Conservation (phyloP, 176 grass and related monocot genomes). For the Miscanthus lutarioriparius region DNA sequence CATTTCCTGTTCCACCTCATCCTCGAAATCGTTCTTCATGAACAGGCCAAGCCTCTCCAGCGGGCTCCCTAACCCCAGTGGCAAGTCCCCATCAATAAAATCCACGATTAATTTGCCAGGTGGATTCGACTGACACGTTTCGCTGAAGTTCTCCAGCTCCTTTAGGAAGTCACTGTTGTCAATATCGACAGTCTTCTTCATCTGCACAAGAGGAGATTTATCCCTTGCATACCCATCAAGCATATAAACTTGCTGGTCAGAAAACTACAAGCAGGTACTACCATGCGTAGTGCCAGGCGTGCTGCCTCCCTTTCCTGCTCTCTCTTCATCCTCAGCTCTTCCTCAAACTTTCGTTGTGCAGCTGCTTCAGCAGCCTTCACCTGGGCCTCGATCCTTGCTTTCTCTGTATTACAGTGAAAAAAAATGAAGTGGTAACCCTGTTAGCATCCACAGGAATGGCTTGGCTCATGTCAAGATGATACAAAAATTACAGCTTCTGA, state of each 20-base stretch:
- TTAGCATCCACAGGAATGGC: slow-evolving; percentile 13
- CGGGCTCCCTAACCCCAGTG: slow-evolving; percentile 52
- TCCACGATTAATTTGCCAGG: slow-evolving; percentile 40
- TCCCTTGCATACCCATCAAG: slow-evolving; percentile 1
- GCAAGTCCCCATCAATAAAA: slow-evolving; percentile 46
- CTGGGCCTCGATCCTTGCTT: slow-evolving; percentile 82
- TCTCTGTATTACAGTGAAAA: slow-evolving; percentile 51
- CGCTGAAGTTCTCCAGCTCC: slow-evolving; percentile 63
- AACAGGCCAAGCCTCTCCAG: slow-evolving; percentile 78
- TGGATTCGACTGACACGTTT: slow-evolving; percentile 23
- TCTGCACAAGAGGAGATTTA: slow-evolving; percentile 45
- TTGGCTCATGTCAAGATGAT: background rate
- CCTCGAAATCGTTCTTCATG: slow-evolving; percentile 67
- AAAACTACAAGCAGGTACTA: slow-evolving; percentile 28
- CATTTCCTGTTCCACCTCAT: slow-evolving; percentile 52
- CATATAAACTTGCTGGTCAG: slow-evolving; percentile 14
- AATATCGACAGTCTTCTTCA: slow-evolving; percentile 89
- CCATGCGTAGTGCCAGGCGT: slow-evolving; percentile 69
- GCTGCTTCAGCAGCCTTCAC: slow-evolving; percentile 73
- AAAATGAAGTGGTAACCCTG: background rate
- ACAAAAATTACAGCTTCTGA: background rate
- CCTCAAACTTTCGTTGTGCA: slow-evolving; percentile 62
- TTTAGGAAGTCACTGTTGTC: slow-evolving; percentile 75
- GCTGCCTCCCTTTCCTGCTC: slow-evolving; percentile 81
- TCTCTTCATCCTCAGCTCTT: slow-evolving; percentile 63